Percentiles rank a stretch among this genome's conserved stretches.
phyloP scores from a whole-genome alignment of 495 filamentous ascomycete genomes.

The Xylaria nigripes region DNA sequence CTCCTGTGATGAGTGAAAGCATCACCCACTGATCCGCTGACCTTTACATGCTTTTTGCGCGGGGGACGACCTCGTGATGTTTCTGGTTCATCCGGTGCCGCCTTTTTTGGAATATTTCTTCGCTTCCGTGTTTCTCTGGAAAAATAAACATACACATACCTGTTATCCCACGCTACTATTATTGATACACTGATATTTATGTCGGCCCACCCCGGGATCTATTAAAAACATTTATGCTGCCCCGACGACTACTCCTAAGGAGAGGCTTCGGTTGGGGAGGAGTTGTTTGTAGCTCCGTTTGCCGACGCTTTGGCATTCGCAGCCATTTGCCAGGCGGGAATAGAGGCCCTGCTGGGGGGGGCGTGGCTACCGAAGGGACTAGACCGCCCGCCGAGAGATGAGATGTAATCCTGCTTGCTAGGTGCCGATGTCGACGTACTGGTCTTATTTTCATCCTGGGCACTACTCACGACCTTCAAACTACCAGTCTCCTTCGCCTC shows the following conservation, averaged over 20 bases:
- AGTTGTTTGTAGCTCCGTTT: conserved; percentile 14
- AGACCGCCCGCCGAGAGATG: conserved; percentile 26
- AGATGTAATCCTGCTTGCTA: conserved; percentile 29
- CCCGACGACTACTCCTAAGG: conserved; percentile 8
- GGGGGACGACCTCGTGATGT: too few species aligned
- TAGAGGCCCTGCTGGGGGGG: conserved; percentile 53
- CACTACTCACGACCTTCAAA: conserved; percentile 4
- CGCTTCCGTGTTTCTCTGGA: too few species aligned
- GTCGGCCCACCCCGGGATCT: not conserved
- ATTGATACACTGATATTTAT: not conserved
- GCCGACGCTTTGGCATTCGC: conserved; percentile 41
- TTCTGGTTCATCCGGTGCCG: too few species aligned
- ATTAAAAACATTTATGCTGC: not conserved
- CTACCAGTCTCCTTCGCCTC: conserved; percentile 24
- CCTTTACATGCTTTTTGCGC: too few species aligned
- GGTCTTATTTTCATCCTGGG: conserved; percentile 18
- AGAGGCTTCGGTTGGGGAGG: conserved; percentile 16
- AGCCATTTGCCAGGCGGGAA: conserved; percentile 86
- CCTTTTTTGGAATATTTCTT: too few species aligned
- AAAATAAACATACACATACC: too few species aligned
- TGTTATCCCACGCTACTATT: not conserved
- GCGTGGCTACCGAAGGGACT: conserved; percentile 31
- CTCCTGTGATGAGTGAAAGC: too few species aligned
- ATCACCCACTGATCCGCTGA: too few species aligned
- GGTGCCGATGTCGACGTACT: conserved; percentile 28